Evolutionary conservation across 1,284 basidiomycete genomes (phyloP), one percentile per base, ranked within the genome.

Genomic region (Pisolithus thermaeus): DNA sequence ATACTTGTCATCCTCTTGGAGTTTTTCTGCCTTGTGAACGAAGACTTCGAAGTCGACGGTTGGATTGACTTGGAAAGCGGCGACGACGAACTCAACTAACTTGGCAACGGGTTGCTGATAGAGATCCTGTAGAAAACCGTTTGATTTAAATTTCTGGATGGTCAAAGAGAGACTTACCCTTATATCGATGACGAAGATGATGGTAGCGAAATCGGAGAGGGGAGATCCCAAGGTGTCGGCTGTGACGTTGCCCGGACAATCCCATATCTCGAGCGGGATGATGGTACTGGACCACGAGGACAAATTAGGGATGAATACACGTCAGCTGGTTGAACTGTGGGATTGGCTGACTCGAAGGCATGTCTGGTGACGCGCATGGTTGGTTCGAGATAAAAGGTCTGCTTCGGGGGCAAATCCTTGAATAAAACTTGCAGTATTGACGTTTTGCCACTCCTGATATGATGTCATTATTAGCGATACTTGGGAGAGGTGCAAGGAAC

Each of bases 111-210:
- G 83, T 57, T 91, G 78, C 58, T 83, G 83, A 64, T 86, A 87
- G 20, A 82, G 66, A 60, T 86, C 83, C 83, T 86, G 58, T 18
- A 37, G 40, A 46, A 41, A 37, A 46, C 61, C 42, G 58, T 52
- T 9, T 8, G n/a, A 18, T 30, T 3, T 27, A 16, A 3, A 46
- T 36, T 20, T 50, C 46, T 18, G 47, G 28, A 44, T 30, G 48
- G 23, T 37, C 39, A 27, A 5, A 27, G 30, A 36, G 52, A 49
- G 20, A 68, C 80, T 58, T 60, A 92, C 92, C 69, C 94, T 90
- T 53, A 97, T 95, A 64, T 98, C 96, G 61, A 98, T 90, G n/a
- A 98, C 93, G 63, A 95, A 99, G 36, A 98, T 83, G 58, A 98
- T 76, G 0, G 85, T 83, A 1, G 87, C 78, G 62, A 94, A 92